Evolutionary conservation across 768 basidiomycete species (phyloP).

Genomic region (Hortiboletus flavorubellus): DNA sequence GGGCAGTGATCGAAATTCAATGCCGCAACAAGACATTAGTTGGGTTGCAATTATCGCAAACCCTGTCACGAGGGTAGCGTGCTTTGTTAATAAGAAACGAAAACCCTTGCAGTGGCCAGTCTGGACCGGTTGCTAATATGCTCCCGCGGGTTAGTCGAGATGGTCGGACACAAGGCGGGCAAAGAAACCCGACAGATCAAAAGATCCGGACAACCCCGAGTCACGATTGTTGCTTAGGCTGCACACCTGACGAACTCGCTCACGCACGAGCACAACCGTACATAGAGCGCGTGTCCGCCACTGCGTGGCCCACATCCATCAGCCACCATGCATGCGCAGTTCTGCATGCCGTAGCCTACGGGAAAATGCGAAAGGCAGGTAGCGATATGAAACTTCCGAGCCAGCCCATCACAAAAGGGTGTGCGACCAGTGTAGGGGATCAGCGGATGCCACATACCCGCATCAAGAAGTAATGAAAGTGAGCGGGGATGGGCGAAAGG

Average conservation of each 20-base stretch:
- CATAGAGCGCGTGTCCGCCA: constrained; percentile 21
- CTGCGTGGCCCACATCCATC: constrained; percentile 26
- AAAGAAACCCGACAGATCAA: constrained; percentile 16
- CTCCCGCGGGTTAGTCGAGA: constrained; percentile 13
- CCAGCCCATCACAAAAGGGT: constrained; percentile 10
- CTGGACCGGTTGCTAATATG: constrained; percentile 9
- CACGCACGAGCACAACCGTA: constrained; percentile 14
- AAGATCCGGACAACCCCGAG: constrained; percentile 21
- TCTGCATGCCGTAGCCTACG: constrained; percentile 25
- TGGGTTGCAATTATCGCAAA: constrained; percentile 5
- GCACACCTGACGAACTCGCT: not conserved
- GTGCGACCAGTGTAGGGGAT: constrained; percentile 3
- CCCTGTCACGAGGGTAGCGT: constrained; percentile 19
- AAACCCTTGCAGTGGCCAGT: constrained; percentile 13
- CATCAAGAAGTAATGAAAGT: constrained; percentile 15
- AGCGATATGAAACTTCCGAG: constrained; percentile 16
- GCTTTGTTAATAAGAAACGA: constrained; percentile 13
- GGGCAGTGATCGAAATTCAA: constrained; percentile 6
- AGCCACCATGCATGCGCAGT: constrained; percentile 27
- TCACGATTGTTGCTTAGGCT: constrained; percentile 11
- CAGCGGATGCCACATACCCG: constrained; percentile 5
- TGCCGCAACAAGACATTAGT: constrained; percentile 8
- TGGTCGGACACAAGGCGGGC: constrained; percentile 20
- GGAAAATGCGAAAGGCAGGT: constrained; percentile 21
- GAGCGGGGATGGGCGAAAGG: constrained; percentile 5